Evolutionary conservation across 306 rosid species (phyloP).

Genomic region (Inga laurina): DNA sequence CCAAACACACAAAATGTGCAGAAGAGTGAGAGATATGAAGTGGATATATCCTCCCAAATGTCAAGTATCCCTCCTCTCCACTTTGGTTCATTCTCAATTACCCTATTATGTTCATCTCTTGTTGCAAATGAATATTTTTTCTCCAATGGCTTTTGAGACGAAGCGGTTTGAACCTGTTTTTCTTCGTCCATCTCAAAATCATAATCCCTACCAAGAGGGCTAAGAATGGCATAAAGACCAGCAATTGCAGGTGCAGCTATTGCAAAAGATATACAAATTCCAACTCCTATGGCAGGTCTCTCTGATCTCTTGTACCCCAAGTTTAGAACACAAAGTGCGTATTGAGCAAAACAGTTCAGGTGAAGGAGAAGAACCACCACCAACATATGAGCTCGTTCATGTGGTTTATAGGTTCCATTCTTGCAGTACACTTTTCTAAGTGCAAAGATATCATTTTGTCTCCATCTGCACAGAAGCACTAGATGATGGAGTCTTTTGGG

Average conservation of each 20-base stretch:
- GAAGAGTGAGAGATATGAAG: slow-evolving; percentile 79
- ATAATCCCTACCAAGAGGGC: slow-evolving; percentile 92
- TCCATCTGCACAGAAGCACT: slow-evolving; percentile 78
- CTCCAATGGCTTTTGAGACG: slow-evolving; percentile 48
- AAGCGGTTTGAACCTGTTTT: slow-evolving; percentile 44
- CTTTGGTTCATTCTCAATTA: slow-evolving; percentile 47
- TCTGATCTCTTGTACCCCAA: slow-evolving; percentile 75
- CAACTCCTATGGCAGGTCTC: slow-evolving; percentile 91
- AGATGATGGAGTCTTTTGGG: slow-evolving; percentile 81
- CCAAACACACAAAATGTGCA: slow-evolving; percentile 91
- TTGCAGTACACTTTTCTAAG: slow-evolving; percentile 85
- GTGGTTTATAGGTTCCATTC: slow-evolving; percentile 92
- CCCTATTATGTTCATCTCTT: slow-evolving; percentile 39
- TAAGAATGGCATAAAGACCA: slow-evolving; percentile 72
- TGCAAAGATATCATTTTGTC: slow-evolving; percentile 54
- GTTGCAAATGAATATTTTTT: slow-evolving; percentile 75
- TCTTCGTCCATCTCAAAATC: slow-evolving; percentile 77
- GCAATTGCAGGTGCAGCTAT: slow-evolving; percentile 86
- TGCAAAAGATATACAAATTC: slow-evolving; percentile 72
- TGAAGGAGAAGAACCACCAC: slow-evolving; percentile 78
- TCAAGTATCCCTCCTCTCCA: slow-evolving; percentile 95
- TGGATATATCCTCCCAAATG: slow-evolving; percentile 83
- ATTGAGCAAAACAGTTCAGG: slow-evolving; percentile 85
- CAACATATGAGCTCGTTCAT: slow-evolving; percentile 94
- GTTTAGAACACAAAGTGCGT: slow-evolving; percentile 92